Evolutionary conservation across 768 basidiomycete genomes (phyloP), one percentile per base, ranked within the genome.

Genomic region (Kwoniella dendrophila): DNA sequence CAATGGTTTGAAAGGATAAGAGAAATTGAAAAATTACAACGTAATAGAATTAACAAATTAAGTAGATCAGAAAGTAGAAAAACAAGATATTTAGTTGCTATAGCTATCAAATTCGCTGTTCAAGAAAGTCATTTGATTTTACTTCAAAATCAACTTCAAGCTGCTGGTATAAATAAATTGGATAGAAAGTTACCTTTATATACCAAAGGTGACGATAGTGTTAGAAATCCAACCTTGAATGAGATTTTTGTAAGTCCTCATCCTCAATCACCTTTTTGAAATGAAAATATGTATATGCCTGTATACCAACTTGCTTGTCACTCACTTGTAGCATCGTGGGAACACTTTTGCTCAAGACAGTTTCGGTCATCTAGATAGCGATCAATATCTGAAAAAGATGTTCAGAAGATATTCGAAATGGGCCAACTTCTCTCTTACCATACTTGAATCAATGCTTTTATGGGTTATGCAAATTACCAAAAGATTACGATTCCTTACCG

Each of bases 81-180:
- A 29, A 40, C 65, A 6, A 40, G 16, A 8, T 69, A 72, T 34
- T 59, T 63, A 10, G 52, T 66, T 6, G 68, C 66, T 3, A 44
- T 67, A 22, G 59, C 68, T 16, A 67, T 68, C 40, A 68, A 65
- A 47, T 29, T 67, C 34, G 58, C 68, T 20, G 33, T 62, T 8
- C 62, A 70, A 59, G 68, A 70, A 34, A 61, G 53, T 43, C n/a
- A 26, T 27, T 11, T 66, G 20, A 59, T 59, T n/a, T 45, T 56
- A 16, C 57, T 59, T 4, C 32, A 67, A n/a, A 45, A 49, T 36
- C 56, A 45, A 30, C 32, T 67, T 18, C 34, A 47, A 16, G 14
- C 24, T 16, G 48, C 44, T 10, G 56, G 56, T 12, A 49, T 56
- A 20, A 52, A 20, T 36, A 55, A 33, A 12, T 30, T 38, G 20